phyloP scores from a whole-genome alignment of 129 eudicot genomes.

The Pseudognaphalium luteoalbum region DNA sequence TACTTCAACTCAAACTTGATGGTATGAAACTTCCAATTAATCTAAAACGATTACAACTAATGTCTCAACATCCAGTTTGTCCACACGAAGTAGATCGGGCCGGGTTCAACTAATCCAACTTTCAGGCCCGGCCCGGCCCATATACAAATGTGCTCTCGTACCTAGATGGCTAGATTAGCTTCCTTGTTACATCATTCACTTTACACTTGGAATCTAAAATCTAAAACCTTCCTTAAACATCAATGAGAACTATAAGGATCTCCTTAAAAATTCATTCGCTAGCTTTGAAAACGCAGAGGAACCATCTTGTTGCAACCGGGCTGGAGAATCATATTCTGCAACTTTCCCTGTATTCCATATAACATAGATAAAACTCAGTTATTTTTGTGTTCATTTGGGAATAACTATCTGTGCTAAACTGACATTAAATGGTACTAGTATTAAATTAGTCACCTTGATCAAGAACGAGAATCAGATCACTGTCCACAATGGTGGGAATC shows the following conservation, averaged over 20 bases:
- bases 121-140: neutral
- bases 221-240: neutral
- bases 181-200: conserved; percentile 4
- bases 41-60: neutral
- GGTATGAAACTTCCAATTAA: no score
- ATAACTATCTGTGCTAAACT: neutral
- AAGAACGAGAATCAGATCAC: conserved; percentile 85
- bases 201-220: conserved; percentile 24
- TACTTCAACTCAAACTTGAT: no score
- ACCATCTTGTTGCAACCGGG: conserved; percentile 47
- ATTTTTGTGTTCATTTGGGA: no score
- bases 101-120: neutral
- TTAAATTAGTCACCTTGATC: conserved; percentile 58
- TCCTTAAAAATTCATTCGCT: conserved; percentile 68
- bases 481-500: conserved; percentile 81
- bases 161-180: neutral
- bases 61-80: neutral
- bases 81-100: neutral
- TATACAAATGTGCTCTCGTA: neutral
- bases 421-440: neutral
- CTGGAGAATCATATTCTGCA: conserved; percentile 71
- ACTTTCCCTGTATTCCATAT: conserved; percentile 45
- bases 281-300: conserved; percentile 69
- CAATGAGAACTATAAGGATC: conserved; percentile 42
- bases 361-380: neutral